phyloP scores from a whole-genome alignment of 2,329 filamentous ascomycete species.

The Aurifilum marmelostoma region DNA sequence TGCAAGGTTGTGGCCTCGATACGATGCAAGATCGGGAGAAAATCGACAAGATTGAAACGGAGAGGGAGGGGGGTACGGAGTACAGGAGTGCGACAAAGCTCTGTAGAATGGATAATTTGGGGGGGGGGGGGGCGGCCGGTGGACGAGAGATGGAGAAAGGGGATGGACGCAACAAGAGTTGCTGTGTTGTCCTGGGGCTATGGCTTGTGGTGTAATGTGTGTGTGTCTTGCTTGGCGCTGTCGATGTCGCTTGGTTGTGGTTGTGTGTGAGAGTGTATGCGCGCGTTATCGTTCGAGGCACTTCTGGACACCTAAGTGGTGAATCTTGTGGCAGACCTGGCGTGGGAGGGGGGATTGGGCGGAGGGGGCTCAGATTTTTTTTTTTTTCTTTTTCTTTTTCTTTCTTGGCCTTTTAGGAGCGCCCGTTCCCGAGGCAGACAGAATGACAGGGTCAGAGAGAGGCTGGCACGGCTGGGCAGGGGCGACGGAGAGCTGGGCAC shows the following conservation, averaged over 20 bases:
- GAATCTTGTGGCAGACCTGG: background rate
- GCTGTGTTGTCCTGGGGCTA: background rate
- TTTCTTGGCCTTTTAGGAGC: background rate
- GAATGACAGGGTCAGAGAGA: background rate
- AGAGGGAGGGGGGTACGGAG: background rate
- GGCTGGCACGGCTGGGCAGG: background rate
- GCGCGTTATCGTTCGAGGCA: background rate
- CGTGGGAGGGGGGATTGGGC: background rate
- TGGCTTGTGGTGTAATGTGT: background rate
- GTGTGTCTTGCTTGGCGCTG: background rate
- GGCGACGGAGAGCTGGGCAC: too few relatives aligned
- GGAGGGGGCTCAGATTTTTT: background rate
- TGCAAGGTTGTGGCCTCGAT: slow-evolving; percentile 18
- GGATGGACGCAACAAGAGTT: background rate
- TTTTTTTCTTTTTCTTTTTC: background rate
- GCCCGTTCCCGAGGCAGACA: slow-evolving; percentile 1
- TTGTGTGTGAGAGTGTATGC: background rate
- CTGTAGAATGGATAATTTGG: background rate
- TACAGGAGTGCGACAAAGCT: background rate
- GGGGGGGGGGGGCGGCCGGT: too few relatives aligned
- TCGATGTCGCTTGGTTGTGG: background rate
- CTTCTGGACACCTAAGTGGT: background rate
- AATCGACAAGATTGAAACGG: background rate
- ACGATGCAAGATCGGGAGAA: background rate
- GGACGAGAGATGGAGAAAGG: slow-evolving; percentile 5